A percentile compares a stretch with the other conserved stretches of the same genome.
Conservation (phyloP, 2,329 filamentous ascomycete genomes). For the Fusarium brachygibbosum region DNA sequence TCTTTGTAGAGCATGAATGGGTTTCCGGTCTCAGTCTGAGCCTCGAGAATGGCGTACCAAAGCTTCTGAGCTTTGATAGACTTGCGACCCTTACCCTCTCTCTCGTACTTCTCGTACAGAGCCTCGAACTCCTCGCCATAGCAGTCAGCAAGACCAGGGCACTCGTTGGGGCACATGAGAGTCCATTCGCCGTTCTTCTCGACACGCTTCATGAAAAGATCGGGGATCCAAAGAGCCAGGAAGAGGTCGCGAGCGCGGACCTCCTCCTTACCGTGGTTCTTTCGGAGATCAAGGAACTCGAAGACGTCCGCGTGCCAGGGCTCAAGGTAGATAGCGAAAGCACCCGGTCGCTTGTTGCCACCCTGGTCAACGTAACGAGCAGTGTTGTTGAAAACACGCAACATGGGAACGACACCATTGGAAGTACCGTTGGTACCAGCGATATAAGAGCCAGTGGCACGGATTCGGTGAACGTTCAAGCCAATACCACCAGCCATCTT, state of each 20-base stretch:
- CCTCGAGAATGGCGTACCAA: constrained; percentile 98
- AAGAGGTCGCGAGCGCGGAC: constrained; percentile 96
- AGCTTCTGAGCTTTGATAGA: constrained; percentile 98
- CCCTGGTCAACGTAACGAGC: constrained; percentile 98
- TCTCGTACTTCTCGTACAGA: constrained; percentile 93
- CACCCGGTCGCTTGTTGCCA: constrained; percentile 98
- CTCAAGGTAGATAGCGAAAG: constrained; percentile 98
- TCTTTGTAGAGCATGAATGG: constrained; percentile 99
- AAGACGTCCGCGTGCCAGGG: constrained; percentile 99
- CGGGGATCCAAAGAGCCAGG: constrained; percentile 97
- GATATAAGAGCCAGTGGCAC: constrained; percentile 97
- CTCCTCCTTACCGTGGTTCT: constrained; percentile 99
- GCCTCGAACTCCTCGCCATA: constrained; percentile 98
- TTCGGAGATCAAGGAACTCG: constrained; percentile 95
- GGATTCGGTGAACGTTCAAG: constrained; percentile 95
- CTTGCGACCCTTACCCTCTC: constrained; percentile 86
- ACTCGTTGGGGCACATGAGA: constrained; percentile 97
- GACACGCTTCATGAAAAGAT: constrained; percentile 99
- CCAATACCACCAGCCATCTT: constrained; percentile 99
- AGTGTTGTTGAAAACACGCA: constrained; percentile 99
- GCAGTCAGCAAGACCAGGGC: constrained; percentile 92
- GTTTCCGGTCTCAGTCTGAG: constrained; percentile 98
- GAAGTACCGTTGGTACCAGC: constrained; percentile 98
- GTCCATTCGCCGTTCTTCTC: constrained; percentile 98
- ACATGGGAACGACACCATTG: constrained; percentile 97